A percentile compares a stretch with the other conserved stretches of the same genome.
Conservation (phyloP, 805 yeast species). For the Myxozyma sirexii region DNA sequence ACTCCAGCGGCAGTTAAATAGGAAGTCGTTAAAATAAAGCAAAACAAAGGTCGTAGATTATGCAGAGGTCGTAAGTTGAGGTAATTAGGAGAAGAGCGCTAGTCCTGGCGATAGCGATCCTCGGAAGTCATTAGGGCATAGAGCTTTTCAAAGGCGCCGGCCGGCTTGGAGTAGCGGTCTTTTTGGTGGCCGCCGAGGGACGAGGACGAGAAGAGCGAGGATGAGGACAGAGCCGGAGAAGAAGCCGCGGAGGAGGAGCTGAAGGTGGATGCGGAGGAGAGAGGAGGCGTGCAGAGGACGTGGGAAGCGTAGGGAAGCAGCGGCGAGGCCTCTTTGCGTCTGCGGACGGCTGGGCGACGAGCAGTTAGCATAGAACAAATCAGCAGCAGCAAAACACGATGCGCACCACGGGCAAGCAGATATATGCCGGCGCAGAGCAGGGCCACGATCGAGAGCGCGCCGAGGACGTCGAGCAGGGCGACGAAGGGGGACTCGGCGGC, state of each 20-base stretch:
- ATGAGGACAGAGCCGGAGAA: conserved; percentile 19
- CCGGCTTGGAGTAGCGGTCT: conserved; percentile 12
- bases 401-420: conserved; percentile 12
- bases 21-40: background rate
- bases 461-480: conserved; percentile 6
- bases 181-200: background rate
- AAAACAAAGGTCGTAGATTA: background rate
- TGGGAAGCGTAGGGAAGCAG: background rate
- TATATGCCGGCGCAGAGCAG: conserved; percentile 10
- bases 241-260: conserved; percentile 2
- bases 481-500: conserved; percentile 6
- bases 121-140: conserved; percentile 18
- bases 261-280: conserved; percentile 6
- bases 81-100: background rate
- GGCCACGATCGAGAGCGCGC: background rate
- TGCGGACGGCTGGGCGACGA: conserved; percentile 2
- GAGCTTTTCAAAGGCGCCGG: conserved; percentile 22
- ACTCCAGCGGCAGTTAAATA: background rate
- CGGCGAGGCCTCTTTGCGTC: background rate
- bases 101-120: conserved; percentile 24
- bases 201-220: conserved; percentile 16
- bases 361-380: background rate
- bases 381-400: background rate
- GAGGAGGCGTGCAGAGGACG: background rate
- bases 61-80: background rate